Conservation (phyloP, 2,329 filamentous ascomycete species). For the Hirsutella minnesotensis region DNA sequence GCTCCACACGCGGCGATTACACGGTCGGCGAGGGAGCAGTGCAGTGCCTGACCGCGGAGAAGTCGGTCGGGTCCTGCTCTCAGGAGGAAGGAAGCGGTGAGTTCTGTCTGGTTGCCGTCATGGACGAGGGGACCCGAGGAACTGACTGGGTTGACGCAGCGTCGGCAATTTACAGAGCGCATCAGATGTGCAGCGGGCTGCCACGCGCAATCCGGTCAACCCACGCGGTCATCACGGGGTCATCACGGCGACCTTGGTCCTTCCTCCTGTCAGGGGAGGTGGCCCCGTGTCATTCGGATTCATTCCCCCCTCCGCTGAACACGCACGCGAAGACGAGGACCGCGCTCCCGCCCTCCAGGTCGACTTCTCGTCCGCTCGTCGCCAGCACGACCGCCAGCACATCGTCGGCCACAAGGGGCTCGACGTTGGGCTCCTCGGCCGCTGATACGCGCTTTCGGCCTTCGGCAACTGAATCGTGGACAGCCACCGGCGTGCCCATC, state of each 20-base stretch:
- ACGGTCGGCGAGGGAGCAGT: constrained; percentile 62
- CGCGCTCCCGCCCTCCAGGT: background rate
- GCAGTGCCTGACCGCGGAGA: constrained; percentile 50
- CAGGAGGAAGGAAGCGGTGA: constrained; percentile 26
- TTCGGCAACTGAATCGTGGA: background rate
- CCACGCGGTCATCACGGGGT: too few relatives aligned
- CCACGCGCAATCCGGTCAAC: constrained; percentile 41
- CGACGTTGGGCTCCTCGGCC: background rate
- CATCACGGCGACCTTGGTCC: constrained; percentile 44
- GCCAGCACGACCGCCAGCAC: background rate
- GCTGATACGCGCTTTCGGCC: background rate
- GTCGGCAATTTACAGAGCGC: constrained; percentile 33
- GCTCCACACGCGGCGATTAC: constrained; percentile 45
- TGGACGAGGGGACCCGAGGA: background rate
- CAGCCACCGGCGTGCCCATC: constrained; percentile 3
- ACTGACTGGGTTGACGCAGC: constrained; percentile 8
- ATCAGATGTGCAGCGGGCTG: constrained; percentile 44
- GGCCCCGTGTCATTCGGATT: constrained; percentile 13
- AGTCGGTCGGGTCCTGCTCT: constrained; percentile 37
- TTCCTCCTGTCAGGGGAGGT: constrained; percentile 14
- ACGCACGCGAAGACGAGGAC: background rate
- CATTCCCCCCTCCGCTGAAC: constrained; percentile 13
- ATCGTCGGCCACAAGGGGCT: background rate
- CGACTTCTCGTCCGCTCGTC: background rate
- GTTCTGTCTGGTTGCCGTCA: constrained; percentile 9